Conservation (phyloP, 129 eudicot genomes). For the Saposhnikovia divaricata region DNA sequence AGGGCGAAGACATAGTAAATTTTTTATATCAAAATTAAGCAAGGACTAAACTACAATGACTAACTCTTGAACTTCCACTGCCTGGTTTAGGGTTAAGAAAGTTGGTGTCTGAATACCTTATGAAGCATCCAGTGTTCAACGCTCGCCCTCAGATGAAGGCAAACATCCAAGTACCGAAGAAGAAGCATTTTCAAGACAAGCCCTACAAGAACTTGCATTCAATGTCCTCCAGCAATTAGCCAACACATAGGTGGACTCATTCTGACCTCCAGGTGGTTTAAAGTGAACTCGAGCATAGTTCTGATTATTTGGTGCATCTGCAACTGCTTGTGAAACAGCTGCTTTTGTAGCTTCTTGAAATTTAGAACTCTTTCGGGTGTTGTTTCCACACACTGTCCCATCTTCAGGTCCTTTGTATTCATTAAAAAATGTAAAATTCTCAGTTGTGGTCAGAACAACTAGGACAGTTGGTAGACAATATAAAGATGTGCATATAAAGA, state of each 20-base stretch:
- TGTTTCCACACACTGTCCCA: constrained; percentile 44
- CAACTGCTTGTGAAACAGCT: constrained; percentile 40
- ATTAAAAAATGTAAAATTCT: constrained; percentile 43
- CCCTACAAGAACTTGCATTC: constrained; percentile 39
- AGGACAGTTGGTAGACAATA: no score
- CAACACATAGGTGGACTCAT: constrained; percentile 44
- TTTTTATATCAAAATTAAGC: background rate
- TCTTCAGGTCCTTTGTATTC: constrained; percentile 48
- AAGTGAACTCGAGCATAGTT: constrained; percentile 38
- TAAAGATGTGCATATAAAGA: no score
- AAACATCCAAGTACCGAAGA: constrained; percentile 39
- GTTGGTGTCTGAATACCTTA: constrained; percentile 73
- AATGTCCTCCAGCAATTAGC: constrained; percentile 79
- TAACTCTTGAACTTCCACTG: constrained; percentile 42
- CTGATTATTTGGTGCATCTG: constrained; percentile 24
- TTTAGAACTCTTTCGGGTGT: constrained; percentile 23
- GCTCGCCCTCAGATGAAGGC: constrained; percentile 65
- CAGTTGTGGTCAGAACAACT: no score
- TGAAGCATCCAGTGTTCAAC: constrained; percentile 62
- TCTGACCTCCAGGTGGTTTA: constrained; percentile 22
- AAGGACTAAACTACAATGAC: background rate
- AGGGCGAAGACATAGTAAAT: background rate
- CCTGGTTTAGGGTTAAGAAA: constrained; percentile 56
- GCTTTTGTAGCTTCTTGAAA: constrained; percentile 32
- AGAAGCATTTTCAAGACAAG: constrained; percentile 58